Evolutionary conservation across 2,329 filamentous ascomycete genomes (phyloP), one percentile per base, ranked within the genome.

Genomic region (Xylaria arbuscula): DNA sequence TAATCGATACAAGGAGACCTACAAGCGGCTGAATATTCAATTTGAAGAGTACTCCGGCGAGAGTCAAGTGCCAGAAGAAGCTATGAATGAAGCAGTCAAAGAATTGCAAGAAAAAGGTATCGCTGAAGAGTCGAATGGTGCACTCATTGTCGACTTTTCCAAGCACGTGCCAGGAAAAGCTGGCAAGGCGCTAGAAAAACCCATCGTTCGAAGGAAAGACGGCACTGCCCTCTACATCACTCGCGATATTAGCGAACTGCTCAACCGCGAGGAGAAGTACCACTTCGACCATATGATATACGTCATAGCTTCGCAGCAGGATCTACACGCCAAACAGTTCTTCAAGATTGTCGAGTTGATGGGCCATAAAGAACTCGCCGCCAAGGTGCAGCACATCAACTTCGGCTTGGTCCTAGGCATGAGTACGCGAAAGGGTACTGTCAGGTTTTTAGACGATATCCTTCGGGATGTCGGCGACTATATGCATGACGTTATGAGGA

Each of bases 401-500:
- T 94, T 94, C 76, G 92, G 90, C 50, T 83, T 93, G 74, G 90
- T 91, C 0, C 83, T 89, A 63, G 91, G 87, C 62, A 92, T 91
- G 90, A 91, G 84, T 81, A 93, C 88, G 72, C 88, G 87, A 73
- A 90, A 86, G 78, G 90, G 90, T 69, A 93, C 90, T 0, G 92
- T 93, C 74, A 79, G 80, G 45, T 78, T 82, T 70, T 79, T 89
- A 70, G 85, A 78, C 75, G 90, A 92, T 73, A 93, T 94, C 74
- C 84, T 94, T 66, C 85, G 87, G 48, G 92, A 94, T 74, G 93
- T 97, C 8, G 90, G 89, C 76, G 95, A 98, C 64, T 93, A 94
- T 82, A 99, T 99, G 96, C 95, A 98, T 85, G 93, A 97, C 70
- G 93, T 97, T 60, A 99, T 99, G 96, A 89, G 85, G 81, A 92